phyloP scores from a whole-genome alignment of 768 basidiomycete genomes.

The Lactarius evosmus region DNA sequence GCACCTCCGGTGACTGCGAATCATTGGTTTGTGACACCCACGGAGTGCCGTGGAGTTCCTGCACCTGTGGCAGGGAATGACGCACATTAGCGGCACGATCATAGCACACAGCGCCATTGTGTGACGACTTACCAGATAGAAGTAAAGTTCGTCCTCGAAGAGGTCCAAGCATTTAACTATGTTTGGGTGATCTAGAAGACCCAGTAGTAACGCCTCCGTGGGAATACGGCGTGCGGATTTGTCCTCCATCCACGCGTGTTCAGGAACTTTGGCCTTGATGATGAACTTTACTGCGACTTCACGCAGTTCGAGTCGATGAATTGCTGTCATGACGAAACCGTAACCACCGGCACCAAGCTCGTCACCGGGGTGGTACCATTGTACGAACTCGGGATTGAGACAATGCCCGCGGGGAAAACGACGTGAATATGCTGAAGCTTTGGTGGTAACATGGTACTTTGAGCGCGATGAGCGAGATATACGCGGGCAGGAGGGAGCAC shows the following conservation, averaged over 20 bases:
- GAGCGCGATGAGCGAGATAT: slow-evolving; percentile 10
- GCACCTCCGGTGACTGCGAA: slow-evolving; percentile 25
- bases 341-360: slow-evolving; percentile 91
- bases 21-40: slow-evolving; percentile 57
- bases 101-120: slow-evolving; percentile 4
- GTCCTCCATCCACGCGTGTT: slow-evolving; percentile 62
- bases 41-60: slow-evolving; percentile 90
- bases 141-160: slow-evolving; percentile 80
- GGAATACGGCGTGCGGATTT: slow-evolving; percentile 63
- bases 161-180: slow-evolving; percentile 82
- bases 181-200: slow-evolving; percentile 69
- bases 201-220: slow-evolving; percentile 76
- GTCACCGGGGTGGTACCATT: slow-evolving; percentile 59
- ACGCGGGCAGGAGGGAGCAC: slow-evolving; percentile 14
- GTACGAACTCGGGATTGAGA: slow-evolving; percentile 59
- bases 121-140: slow-evolving; percentile 68
- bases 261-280: slow-evolving; percentile 65
- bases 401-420: slow-evolving; percentile 60
- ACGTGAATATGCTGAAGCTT: slow-evolving; percentile 40
- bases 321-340: slow-evolving; percentile 90
- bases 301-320: slow-evolving; percentile 50
- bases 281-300: slow-evolving; percentile 97
- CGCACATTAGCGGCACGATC: slow-evolving; percentile 8
- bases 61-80: slow-evolving; percentile 51
- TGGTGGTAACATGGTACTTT: slow-evolving; percentile 21